Evolutionary conservation across 73 alveolate species (phyloP), one percentile per base, ranked within the genome.

Genomic region (Blepharisma japonicum): DNA sequence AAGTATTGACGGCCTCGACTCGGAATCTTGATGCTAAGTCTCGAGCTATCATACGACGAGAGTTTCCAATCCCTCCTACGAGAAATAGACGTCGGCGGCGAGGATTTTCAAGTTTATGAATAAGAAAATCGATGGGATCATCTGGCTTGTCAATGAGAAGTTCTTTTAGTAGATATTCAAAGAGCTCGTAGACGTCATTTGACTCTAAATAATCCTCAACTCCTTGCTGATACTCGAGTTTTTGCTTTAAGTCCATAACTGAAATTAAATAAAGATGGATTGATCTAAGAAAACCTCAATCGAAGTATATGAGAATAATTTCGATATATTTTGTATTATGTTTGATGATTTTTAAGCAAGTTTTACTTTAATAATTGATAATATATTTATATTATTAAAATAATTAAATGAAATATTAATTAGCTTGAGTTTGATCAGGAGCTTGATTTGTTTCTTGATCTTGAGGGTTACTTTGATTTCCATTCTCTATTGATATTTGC

Each of bases 11-110:
- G 76, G 90, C 74, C 32, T 87, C 47, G 79, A 82, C 89, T 47
- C 80, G 78, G 86, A 92, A 84, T 68, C 87, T 77, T 56, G 91
- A 92, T 21, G 97, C 91, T 25, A 95, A 54, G 38, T 93, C 82
- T 27, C 87, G 86, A 32, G 97, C 94, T 45, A 85, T 81, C 71
- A 82, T 89, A 78, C 94, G 91, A 7, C 92, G 67, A 66, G 80
- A 78, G 68, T 93, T 80, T n/a, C 98, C 98, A n/a, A 98, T 95
- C 45, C 97, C 96, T 47, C 98, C 98, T 47, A 94, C 94, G 6
- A 94, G 84, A 82, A 94, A 94, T 20, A 94, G 77, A 11, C 50
- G 11, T 55, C 76, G 87, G 81, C 96, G 71, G 45, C 77, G 88
- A 49, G 96, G 96, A 38, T 87, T 81, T 32, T 91, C 55, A 20